Percentiles rank a stretch among this genome's conserved stretches.
These are phyloP conservation scores for Pseudonectria foliicola DNA, from an alignment of 2,329 filamentous ascomycete species.

Conservation along the genomic window DNA sequence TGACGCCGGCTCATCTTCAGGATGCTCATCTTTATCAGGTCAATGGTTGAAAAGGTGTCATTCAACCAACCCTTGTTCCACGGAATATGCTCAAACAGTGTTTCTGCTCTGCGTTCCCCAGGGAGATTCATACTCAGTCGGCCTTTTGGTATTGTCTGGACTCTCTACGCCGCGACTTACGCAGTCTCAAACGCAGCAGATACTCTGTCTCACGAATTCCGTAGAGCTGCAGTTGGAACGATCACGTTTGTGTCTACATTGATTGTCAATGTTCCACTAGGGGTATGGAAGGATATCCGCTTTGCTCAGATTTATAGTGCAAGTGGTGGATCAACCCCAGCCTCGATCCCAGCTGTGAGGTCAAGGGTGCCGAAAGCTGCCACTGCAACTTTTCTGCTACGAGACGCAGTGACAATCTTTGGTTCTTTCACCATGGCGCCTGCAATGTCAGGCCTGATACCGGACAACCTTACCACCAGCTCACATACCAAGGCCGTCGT, in stretches of 20 bases:
- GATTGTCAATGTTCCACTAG: slow-evolving; percentile 25
- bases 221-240: slow-evolving; percentile 17
- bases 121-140: slow-evolving; percentile 16
- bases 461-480: slow-evolving; percentile 16
- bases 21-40: slow-evolving; percentile 3
- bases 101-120: slow-evolving; percentile 13
- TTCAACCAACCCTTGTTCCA: slow-evolving; percentile 10
- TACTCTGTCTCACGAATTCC: slow-evolving; percentile 18
- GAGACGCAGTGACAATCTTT: slow-evolving; percentile 26
- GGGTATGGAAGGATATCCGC: slow-evolving; percentile 25
- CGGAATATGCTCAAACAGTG: slow-evolving; percentile 10
- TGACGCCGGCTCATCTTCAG: neutral
- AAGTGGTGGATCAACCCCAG: neutral
- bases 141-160: slow-evolving; percentile 23
- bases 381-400: slow-evolving; percentile 19
- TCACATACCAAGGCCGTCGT: slow-evolving; percentile 21
- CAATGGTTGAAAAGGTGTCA: slow-evolving; percentile 17
- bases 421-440: slow-evolving; percentile 25
- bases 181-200: slow-evolving; percentile 22
- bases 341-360: slow-evolving; percentile 4
- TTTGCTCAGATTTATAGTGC: slow-evolving; percentile 24
- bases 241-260: slow-evolving; percentile 23
- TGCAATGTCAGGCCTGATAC: slow-evolving; percentile 18
- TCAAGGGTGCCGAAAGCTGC: slow-evolving; percentile 16
- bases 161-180: slow-evolving; percentile 23